A percentile compares a stretch with the other conserved stretches of the same genome.
Conservation (phyloP, 768 basidiomycete genomes). For the Pisolithus sp. region DNA sequence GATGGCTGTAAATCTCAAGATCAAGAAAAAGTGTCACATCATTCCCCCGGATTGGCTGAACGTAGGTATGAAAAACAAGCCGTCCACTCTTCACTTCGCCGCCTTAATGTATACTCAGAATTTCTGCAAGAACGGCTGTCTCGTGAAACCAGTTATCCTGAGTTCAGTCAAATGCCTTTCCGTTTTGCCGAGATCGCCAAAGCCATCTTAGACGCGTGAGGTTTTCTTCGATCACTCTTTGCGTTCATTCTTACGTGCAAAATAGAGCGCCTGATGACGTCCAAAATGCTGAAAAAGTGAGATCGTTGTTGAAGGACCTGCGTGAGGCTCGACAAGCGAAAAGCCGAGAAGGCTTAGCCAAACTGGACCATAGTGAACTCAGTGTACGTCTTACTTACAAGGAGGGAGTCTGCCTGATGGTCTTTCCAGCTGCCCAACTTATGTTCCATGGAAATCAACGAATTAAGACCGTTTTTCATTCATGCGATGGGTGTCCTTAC, state of each 20-base stretch:
- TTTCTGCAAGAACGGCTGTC: conserved; percentile 69
- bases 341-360: conserved; percentile 75
- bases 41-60: conserved; percentile 86
- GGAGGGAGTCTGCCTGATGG: not conserved
- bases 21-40: conserved; percentile 92
- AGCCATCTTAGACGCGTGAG: conserved; percentile 88
- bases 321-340: conserved; percentile 95
- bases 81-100: not conserved
- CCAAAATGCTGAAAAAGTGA: conserved; percentile 74
- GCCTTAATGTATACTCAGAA: conserved; percentile 39
- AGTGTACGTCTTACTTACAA: conserved; percentile 39
- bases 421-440: conserved; percentile 67
- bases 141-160: conserved; percentile 65
- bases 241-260: not conserved
- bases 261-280: conserved; percentile 86
- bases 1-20: conserved; percentile 91
- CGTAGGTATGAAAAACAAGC: conserved; percentile 51
- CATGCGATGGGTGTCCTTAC: conserved; percentile 72
- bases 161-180: conserved; percentile 78
- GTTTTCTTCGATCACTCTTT: not conserved
- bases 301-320: conserved; percentile 86
- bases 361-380: conserved; percentile 75
- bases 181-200: conserved; percentile 89
- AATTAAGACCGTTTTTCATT: conserved; percentile 84
- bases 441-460: conserved; percentile 89